phyloP scores from a whole-genome alignment of 805 yeast species.

The Ogataea glucozyma region DNA sequence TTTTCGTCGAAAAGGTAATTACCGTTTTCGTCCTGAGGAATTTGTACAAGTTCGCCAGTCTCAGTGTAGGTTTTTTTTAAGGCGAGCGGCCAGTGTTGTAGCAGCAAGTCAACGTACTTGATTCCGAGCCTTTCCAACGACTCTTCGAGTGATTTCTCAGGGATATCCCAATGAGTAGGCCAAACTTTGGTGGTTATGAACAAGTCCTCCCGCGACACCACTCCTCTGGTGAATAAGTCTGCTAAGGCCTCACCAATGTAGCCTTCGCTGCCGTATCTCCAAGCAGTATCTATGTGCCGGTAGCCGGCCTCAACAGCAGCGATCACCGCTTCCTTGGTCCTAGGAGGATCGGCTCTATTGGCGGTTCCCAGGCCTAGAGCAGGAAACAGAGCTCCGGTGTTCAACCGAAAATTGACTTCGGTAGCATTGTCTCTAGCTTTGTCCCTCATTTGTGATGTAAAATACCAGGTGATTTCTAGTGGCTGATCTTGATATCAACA shows the following conservation, averaged over 20 bases:
- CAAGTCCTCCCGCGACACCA: slow-evolving; percentile 16
- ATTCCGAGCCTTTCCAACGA: slow-evolving; percentile 40
- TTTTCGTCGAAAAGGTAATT: slow-evolving; percentile 18
- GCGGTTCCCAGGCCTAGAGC: slow-evolving; percentile 28
- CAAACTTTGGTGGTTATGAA: slow-evolving; percentile 24
- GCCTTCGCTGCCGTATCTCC: slow-evolving; percentile 40
- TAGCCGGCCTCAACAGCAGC: slow-evolving; percentile 35
- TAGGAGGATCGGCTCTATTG: slow-evolving; percentile 9
- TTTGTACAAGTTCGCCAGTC: slow-evolving; percentile 17
- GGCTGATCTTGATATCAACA: too few relatives aligned
- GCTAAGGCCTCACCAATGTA: slow-evolving; percentile 44
- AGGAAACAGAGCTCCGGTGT: slow-evolving; percentile 24
- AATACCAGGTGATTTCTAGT: too few relatives aligned
- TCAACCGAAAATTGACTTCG: slow-evolving; percentile 7
- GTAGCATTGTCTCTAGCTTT: too few relatives aligned
- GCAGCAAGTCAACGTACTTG: slow-evolving; percentile 46
- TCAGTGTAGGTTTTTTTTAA: slow-evolving; percentile 23
- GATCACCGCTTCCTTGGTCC: slow-evolving; percentile 17
- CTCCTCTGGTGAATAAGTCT: slow-evolving; percentile 9
- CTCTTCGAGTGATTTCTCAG: slow-evolving; percentile 36
- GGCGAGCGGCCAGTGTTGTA: slow-evolving; percentile 49
- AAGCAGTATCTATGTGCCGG: slow-evolving; percentile 45
- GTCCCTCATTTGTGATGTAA: too few relatives aligned
- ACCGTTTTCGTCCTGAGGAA: slow-evolving; percentile 29
- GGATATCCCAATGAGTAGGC: slow-evolving; percentile 31